Evolutionary conservation across 1,284 basidiomycete species (phyloP).

Genomic region (Thecaphora thlaspeos): DNA sequence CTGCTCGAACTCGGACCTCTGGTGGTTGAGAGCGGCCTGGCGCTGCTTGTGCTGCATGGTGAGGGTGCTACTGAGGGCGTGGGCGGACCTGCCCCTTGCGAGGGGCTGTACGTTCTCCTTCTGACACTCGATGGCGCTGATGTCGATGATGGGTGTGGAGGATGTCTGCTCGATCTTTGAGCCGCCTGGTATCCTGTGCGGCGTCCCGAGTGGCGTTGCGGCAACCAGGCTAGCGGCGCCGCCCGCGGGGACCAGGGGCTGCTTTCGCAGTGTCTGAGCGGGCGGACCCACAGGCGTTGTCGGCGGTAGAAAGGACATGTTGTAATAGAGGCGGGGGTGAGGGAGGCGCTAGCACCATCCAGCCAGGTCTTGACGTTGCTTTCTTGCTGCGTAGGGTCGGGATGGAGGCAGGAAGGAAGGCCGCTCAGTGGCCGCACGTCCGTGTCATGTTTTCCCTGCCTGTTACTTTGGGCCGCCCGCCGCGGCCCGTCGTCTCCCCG

Average conservation of each 20-base stretch:
- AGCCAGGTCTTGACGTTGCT: too few relatives aligned
- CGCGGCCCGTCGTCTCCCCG: too few relatives aligned
- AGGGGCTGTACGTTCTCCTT: conserved; percentile 67
- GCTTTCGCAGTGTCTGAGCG: conserved; percentile 34
- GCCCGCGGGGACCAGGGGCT: neutral
- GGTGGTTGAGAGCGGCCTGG: conserved; percentile 32
- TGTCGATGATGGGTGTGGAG: conserved; percentile 54
- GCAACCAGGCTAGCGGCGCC: conserved; percentile 12
- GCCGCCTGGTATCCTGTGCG: conserved; percentile 44
- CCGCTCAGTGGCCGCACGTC: too few relatives aligned
- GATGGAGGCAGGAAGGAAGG: too few relatives aligned
- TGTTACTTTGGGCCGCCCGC: too few relatives aligned
- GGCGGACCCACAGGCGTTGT: conserved; percentile 27
- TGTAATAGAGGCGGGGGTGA: too few relatives aligned
- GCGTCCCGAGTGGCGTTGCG: conserved; percentile 45
- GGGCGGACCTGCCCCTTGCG: conserved; percentile 63
- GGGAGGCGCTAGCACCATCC: too few relatives aligned
- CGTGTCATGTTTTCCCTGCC: too few relatives aligned
- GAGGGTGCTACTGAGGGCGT: conserved; percentile 60
- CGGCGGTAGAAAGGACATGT: too few relatives aligned
- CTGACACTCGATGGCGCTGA: conserved; percentile 61
- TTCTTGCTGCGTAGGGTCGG: too few relatives aligned
- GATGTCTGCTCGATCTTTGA: conserved; percentile 51
- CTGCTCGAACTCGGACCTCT: conserved; percentile 43
- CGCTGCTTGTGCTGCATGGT: conserved; percentile 49